Conservation (phyloP, 2,329 filamentous ascomycete species). For the Verticillium tricorpus region DNA sequence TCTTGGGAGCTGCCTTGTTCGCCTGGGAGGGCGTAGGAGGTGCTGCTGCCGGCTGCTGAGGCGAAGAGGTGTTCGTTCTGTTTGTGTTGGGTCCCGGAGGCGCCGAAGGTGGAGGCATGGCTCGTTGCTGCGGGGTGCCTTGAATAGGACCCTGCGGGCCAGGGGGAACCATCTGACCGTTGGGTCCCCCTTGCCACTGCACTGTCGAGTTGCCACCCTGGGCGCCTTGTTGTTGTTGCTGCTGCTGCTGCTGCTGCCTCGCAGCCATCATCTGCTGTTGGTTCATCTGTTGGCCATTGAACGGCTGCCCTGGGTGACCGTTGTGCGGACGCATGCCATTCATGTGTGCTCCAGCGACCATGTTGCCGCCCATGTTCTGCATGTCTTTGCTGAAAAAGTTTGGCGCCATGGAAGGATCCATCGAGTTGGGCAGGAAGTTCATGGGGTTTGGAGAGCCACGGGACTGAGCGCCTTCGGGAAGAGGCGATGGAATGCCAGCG, state of each 20-base stretch:
- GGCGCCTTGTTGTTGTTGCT: slow-evolving; percentile 23
- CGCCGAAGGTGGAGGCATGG: slow-evolving; percentile 64
- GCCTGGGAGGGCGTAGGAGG: slow-evolving; percentile 72
- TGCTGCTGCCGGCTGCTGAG: slow-evolving; percentile 59
- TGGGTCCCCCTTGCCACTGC: slow-evolving; percentile 40
- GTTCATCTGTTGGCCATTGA: slow-evolving; percentile 52
- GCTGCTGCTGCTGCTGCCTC: slow-evolving; percentile 29
- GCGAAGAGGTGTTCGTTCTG: slow-evolving; percentile 53
- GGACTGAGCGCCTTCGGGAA: slow-evolving; percentile 64
- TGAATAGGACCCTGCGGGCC: slow-evolving; percentile 48
- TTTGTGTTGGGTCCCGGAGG: slow-evolving; percentile 49
- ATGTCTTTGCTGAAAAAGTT: slow-evolving; percentile 54
- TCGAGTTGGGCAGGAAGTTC: slow-evolving; percentile 59
- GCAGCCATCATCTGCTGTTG: slow-evolving; percentile 56
- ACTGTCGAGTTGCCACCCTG: slow-evolving; percentile 35
- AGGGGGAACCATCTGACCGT: slow-evolving; percentile 38
- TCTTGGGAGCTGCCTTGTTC: slow-evolving; percentile 72
- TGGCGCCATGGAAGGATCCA: slow-evolving; percentile 56
- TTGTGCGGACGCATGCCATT: slow-evolving; percentile 66
- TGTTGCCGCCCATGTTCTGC: slow-evolving; percentile 48
- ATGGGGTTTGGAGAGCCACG: slow-evolving; percentile 61
- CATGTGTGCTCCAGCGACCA: slow-evolving; percentile 51
- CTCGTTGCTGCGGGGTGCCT: slow-evolving; percentile 67
- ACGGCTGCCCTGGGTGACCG: slow-evolving; percentile 57
- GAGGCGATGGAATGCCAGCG: slow-evolving; percentile 64